Evolutionary conservation across 768 basidiomycete genomes (phyloP).

Genomic region (Trametes sanguinea): DNA sequence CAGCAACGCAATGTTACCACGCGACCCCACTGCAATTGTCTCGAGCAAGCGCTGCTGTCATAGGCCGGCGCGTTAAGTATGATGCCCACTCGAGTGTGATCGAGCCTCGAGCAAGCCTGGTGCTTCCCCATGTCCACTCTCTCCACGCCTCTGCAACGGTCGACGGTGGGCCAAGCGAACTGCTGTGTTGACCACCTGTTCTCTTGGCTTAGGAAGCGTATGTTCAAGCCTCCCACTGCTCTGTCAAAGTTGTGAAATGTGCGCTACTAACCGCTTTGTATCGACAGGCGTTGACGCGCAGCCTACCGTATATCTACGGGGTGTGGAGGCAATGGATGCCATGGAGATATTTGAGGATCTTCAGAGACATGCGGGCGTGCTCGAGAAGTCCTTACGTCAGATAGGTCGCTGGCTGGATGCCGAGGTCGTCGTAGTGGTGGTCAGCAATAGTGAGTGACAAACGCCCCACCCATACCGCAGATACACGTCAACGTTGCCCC

Average conservation of each 20-base stretch:
- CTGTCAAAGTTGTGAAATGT: too few relatives aligned
- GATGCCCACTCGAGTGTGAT: background rate
- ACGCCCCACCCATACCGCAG: background rate
- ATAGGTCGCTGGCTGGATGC: background rate
- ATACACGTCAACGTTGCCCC: background rate
- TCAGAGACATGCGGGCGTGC: constrained; percentile 11
- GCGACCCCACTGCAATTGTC: constrained; percentile 15
- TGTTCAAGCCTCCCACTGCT: background rate
- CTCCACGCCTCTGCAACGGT: constrained; percentile 14
- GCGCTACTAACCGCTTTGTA: background rate
- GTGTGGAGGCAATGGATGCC: background rate
- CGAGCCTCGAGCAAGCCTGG: constrained; percentile 12
- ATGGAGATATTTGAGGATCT: background rate
- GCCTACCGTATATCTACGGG: background rate
- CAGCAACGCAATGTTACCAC: constrained; percentile 8
- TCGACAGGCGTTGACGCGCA: constrained; percentile 1
- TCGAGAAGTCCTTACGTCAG: background rate
- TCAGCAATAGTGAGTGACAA: constrained; percentile 8
- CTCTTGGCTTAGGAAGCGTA: background rate
- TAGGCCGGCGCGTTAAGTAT: constrained; percentile 12
- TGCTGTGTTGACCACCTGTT: constrained; percentile 7
- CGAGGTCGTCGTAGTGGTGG: background rate
- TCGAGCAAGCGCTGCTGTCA: background rate
- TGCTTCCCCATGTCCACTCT: constrained; percentile 13
- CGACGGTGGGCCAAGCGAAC: constrained; percentile 14